Percentiles rank a stretch among this genome's conserved stretches.
Evolutionary conservation across 495 filamentous ascomycete species (phyloP).

Genomic region (Penicillium maclennaniae): DNA sequence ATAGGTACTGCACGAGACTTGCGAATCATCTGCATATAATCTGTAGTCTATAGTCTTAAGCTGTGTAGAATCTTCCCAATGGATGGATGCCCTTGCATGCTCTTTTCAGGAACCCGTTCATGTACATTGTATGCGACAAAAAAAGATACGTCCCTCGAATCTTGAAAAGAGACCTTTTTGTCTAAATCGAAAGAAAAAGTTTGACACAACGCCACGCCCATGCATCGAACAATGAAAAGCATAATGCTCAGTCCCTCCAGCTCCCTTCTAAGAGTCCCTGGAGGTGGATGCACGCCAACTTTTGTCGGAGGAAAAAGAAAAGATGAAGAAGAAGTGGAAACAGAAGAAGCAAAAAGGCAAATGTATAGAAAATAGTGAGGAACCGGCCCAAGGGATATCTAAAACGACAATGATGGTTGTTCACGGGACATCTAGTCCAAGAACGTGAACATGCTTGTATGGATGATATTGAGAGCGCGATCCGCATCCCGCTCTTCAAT

Average conservation of each 20-base stretch:
- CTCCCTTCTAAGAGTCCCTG: neutral
- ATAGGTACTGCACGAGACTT: neutral
- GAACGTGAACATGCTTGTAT: constrained; percentile 82
- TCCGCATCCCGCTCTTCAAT: constrained; percentile 87
- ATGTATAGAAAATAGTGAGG: constrained; percentile 6
- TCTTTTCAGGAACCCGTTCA: neutral
- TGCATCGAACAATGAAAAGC: constrained; percentile 14
- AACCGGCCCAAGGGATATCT: constrained; percentile 25
- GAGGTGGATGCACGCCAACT: constrained; percentile 17
- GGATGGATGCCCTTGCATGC: constrained; percentile 2
- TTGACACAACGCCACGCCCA: constrained; percentile 16
- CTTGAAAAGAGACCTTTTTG: constrained; percentile 12
- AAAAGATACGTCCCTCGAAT: constrained; percentile 7
- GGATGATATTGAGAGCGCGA: constrained; percentile 88
- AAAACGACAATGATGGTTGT: constrained; percentile 21
- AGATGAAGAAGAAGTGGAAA: constrained; percentile 12
- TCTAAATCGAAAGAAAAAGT: constrained; percentile 10
- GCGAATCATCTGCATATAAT: neutral
- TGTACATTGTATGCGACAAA: constrained; percentile 1
- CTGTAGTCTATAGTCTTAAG: neutral
- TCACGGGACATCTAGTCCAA: constrained; percentile 36
- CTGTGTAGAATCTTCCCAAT: neutral
- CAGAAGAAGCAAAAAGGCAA: constrained; percentile 1
- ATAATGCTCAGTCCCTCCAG: constrained; percentile 13
- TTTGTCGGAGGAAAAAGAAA: constrained; percentile 18